Percentiles rank a stretch among this genome's conserved stretches.
phyloP scores from a whole-genome alignment of 2,329 filamentous ascomycete species.

The Botrytis medusae region DNA sequence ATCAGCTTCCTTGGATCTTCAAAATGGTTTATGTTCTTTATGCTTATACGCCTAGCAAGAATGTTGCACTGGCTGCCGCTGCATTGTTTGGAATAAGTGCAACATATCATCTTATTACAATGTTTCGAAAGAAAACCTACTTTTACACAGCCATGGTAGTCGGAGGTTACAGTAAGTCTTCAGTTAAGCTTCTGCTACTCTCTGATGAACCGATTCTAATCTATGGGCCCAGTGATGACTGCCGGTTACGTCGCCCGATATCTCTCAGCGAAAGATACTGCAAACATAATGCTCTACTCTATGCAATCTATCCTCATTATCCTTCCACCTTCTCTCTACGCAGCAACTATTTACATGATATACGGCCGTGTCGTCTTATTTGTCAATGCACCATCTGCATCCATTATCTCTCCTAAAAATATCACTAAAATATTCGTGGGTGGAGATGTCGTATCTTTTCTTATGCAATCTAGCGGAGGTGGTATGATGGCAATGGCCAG shows the following conservation, averaged over 20 bases:
- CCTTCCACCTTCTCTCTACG: slow-evolving; percentile 39
- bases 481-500: slow-evolving; percentile 27
- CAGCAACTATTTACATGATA: slow-evolving; percentile 39
- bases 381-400: slow-evolving; percentile 30
- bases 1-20: not conserved
- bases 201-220: not conserved
- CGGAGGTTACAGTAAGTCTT: not conserved
- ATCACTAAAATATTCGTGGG: slow-evolving; percentile 56
- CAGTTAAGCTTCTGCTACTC: not conserved
- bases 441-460: slow-evolving; percentile 55
- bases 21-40: not conserved
- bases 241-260: slow-evolving; percentile 27
- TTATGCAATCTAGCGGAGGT: slow-evolving; percentile 46
- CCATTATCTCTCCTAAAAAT: slow-evolving; percentile 44
- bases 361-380: slow-evolving; percentile 35
- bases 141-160: slow-evolving; percentile 3
- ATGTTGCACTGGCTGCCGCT: not conserved
- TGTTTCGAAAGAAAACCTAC: not conserved
- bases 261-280: slow-evolving; percentile 30
- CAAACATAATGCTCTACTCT: slow-evolving; percentile 39
- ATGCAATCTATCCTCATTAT: slow-evolving; percentile 35
- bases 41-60: not conserved
- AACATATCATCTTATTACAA: not conserved
- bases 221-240: slow-evolving; percentile 29
- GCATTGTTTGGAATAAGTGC: not conserved